Base-by-base conservation (phyloP, 257 asterid genomes). In the Perilla frutescens region DNA sequence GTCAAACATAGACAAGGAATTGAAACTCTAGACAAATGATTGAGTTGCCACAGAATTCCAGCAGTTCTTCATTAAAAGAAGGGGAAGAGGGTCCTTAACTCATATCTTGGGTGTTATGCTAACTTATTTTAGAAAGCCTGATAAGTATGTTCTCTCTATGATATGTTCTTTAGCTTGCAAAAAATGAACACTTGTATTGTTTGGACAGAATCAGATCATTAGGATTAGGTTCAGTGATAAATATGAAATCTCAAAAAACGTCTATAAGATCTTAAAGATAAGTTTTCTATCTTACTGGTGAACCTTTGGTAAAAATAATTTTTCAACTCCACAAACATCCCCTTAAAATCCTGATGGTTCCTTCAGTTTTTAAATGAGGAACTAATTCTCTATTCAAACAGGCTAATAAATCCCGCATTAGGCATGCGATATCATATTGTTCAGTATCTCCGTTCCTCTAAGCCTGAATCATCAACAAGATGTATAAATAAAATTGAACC, bases 1-100 rank as follows among this genome's bases (percentile, higher is more conserved):
- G 66, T 58, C 68, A 62, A 69, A 34, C 49, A 70, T 55, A 40
- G 2, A 13, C 13, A 15, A 43, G 43, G 41, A 71, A 72, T 44
- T 31, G 40, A 32, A 50, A 49, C 9, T 53, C 4, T 62, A 50
- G 77, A 57, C 67, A 62, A 62, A 32, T 32, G 11, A 45, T 39
- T 50, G 14, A 68, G 39, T 60, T 26, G 8, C 37, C 12, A 44
- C 58, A 66, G 8, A 75, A 58, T 49, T 5, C 45, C 39, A 49
- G 41, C 48, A 37, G 55, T 55, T 34, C n/a, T 3, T 45, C 26
- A 20, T 45, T 3, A 2, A 2, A n/a, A 1, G 3, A 4, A n/a
- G n/a, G n/a, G 13, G 50, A 12, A 9, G 13, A 1, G 15, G 54
- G 15, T 14, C 11, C 1, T 47, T 47, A 47, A 47, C 53, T 47